Percentiles rank a stretch among this genome's conserved stretches.
Evolutionary conservation across 352 stramenopile species (phyloP).

Genomic region (Globisporangium nagaii): DNA sequence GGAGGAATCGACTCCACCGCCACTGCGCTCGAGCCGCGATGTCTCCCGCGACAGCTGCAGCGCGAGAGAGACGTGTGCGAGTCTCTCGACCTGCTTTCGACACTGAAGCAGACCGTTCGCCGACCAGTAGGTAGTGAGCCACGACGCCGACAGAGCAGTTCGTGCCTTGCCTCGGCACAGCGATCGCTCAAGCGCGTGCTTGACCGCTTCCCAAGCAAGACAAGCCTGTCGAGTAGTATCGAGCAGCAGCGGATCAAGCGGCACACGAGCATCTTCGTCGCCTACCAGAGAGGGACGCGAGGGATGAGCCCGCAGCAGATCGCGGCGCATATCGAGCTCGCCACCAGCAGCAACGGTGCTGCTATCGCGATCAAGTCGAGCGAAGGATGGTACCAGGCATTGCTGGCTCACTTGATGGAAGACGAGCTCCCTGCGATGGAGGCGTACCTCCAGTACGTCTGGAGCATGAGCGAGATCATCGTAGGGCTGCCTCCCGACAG

Average conservation of each 20-base stretch:
- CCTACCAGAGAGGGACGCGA: conserved; percentile 22
- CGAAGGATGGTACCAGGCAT: conserved; percentile 16
- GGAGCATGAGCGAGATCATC: conserved; percentile 29
- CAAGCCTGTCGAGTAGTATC: conserved; percentile 26
- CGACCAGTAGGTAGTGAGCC: neutral
- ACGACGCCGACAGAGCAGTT: neutral
- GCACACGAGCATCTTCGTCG: conserved; percentile 29
- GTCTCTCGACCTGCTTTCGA: neutral
- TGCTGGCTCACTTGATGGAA: conserved; percentile 28
- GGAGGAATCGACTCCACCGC: neutral
- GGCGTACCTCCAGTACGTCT: conserved; percentile 33
- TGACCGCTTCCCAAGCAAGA: conserved; percentile 21
- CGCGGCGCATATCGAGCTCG: neutral
- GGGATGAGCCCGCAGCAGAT: conserved; percentile 9
- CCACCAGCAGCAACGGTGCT: neutral
- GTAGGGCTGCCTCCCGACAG: conserved; percentile 21
- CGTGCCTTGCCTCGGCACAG: conserved; percentile 13
- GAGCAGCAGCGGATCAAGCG: conserved; percentile 38
- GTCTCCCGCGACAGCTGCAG: conserved; percentile 5
- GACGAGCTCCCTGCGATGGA: conserved; percentile 51
- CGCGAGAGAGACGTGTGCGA: neutral
- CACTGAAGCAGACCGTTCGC: neutral
- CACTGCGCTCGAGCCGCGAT: neutral
- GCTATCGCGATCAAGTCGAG: neutral
- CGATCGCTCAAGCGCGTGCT: conserved; percentile 16